These are phyloP conservation scores for Penicillium lagena DNA, from an alignment of 495 filamentous ascomycete genomes.

Conservation along the genomic window DNA sequence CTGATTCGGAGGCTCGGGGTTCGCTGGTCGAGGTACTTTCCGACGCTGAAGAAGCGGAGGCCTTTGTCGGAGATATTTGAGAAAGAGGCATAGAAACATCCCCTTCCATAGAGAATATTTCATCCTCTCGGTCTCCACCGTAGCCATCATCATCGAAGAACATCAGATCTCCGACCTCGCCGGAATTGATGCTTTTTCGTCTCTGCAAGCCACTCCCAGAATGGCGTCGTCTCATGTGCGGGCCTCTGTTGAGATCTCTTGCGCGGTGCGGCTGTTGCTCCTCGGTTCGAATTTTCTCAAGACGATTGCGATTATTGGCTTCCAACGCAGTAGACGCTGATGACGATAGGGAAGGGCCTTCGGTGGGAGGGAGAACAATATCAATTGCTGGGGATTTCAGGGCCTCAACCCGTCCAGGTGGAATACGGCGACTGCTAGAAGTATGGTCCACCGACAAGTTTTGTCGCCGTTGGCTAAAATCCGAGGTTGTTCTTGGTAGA, in stretches of 20 bases:
- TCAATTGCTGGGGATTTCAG: slow-evolving; percentile 24
- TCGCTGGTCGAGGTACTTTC: slow-evolving; percentile 1
- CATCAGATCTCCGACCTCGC: slow-evolving; percentile 62
- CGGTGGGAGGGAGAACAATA: slow-evolving; percentile 15
- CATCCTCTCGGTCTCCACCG: slow-evolving; percentile 70
- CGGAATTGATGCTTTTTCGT: slow-evolving; percentile 53
- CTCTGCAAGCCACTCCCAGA: slow-evolving; percentile 73
- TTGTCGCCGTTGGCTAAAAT: slow-evolving; percentile 23
- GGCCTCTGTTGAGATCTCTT: slow-evolving; percentile 26
- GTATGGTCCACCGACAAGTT: slow-evolving; percentile 30
- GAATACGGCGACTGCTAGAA: slow-evolving; percentile 15
- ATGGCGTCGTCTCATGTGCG: slow-evolving; percentile 53
- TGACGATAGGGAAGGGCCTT: slow-evolving; percentile 31
- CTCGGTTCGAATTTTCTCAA: slow-evolving; percentile 27
- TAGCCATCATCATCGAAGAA: slow-evolving; percentile 86
- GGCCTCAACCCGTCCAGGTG: slow-evolving; percentile 5
- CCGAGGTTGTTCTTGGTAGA: slow-evolving; percentile 37
- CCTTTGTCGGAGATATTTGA: neutral
- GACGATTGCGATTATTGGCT: slow-evolving; percentile 20
- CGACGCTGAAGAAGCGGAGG: slow-evolving; percentile 1
- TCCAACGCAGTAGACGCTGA: slow-evolving; percentile 38
- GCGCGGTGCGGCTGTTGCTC: slow-evolving; percentile 20
- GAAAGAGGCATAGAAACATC: slow-evolving; percentile 24
- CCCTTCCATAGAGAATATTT: slow-evolving; percentile 68
- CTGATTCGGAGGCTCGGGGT: neutral